Evolutionary conservation across 495 filamentous ascomycete species (phyloP).

Genomic region (Lasiosphaeria ovina): DNA sequence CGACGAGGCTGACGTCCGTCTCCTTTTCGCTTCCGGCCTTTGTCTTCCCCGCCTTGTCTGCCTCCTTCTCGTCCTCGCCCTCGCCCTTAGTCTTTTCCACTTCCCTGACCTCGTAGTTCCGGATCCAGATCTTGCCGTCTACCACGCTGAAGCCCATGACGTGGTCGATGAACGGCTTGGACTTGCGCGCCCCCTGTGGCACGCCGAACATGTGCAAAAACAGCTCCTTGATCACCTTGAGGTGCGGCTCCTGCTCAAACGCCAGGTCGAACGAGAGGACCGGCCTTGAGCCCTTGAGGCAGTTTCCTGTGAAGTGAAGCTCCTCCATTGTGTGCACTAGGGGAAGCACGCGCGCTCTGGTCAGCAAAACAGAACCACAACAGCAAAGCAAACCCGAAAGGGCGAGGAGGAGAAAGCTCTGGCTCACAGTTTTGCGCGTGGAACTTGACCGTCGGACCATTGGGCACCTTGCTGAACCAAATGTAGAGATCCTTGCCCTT

Average conservation of each 20-base stretch:
- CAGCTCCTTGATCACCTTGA: slow-evolving; percentile 77
- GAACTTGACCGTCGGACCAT: slow-evolving; percentile 89
- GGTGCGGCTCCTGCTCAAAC: slow-evolving; percentile 74
- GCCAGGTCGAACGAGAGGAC: slow-evolving; percentile 84
- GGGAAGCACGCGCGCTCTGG: not conserved
- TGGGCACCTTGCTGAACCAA: slow-evolving; percentile 91
- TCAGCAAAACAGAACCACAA: slow-evolving; percentile 10
- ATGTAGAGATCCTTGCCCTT: slow-evolving; percentile 94
- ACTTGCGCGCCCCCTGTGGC: slow-evolving; percentile 78
- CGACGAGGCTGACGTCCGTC: slow-evolving; percentile 78
- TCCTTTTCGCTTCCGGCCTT: slow-evolving; percentile 45
- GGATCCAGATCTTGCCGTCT: slow-evolving; percentile 95
- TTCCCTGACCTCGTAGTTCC: slow-evolving; percentile 90
- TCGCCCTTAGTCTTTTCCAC: slow-evolving; percentile 59
- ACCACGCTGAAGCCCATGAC: slow-evolving; percentile 90
- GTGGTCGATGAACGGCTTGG: slow-evolving; percentile 95
- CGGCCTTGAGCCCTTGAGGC: slow-evolving; percentile 92
- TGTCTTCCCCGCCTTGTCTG: slow-evolving; percentile 25
- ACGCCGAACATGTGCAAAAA: slow-evolving; percentile 92
- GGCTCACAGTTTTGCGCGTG: slow-evolving; percentile 64
- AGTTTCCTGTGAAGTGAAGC: slow-evolving; percentile 95
- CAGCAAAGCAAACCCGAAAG: not conserved
- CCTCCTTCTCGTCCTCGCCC: slow-evolving; percentile 30
- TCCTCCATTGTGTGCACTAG: slow-evolving; percentile 91
- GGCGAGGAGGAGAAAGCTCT: too few relatives aligned